These are phyloP conservation scores for Exutisphaerella laricina DNA, from an alignment of 2,329 filamentous ascomycete species.

Conservation along the genomic window DNA sequence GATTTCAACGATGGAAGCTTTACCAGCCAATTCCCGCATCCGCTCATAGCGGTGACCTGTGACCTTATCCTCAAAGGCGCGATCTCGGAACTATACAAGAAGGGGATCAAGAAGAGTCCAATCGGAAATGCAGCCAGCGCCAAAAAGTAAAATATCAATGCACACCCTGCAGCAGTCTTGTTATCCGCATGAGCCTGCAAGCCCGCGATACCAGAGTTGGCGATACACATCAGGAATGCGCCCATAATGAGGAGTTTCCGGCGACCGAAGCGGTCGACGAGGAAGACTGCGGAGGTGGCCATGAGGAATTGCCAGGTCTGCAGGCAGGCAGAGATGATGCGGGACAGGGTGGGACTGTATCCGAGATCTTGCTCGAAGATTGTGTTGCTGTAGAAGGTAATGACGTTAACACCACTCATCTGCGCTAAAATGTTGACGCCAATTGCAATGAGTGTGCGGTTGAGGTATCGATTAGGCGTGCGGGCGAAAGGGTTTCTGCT, in stretches of 20 bases:
- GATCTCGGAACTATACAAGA: constrained; percentile 34
- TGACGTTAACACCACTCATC: constrained; percentile 25
- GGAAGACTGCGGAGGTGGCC: constrained; percentile 24
- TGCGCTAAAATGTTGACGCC: constrained; percentile 25
- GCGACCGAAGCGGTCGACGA: constrained; percentile 30
- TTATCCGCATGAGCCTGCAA: constrained; percentile 20
- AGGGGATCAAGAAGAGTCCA: constrained; percentile 28
- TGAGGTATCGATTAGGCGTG: constrained; percentile 23
- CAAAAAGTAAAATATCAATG: constrained; percentile 27
- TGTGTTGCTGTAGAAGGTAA: constrained; percentile 27
- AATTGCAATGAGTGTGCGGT: constrained; percentile 25
- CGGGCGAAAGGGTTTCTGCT: constrained; percentile 23
- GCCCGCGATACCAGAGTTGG: constrained; percentile 22
- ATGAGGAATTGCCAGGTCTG: constrained; percentile 29
- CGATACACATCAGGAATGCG: constrained; percentile 26
- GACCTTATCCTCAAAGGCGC: constrained; percentile 28
- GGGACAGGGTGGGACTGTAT: constrained; percentile 17
- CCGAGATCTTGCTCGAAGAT: constrained; percentile 22
- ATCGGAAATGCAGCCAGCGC: constrained; percentile 27
- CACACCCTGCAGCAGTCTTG: constrained; percentile 20
- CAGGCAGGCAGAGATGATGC: constrained; percentile 25
- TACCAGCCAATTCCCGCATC: constrained; percentile 55
- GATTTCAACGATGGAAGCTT: no score
- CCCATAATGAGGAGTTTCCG: constrained; percentile 27
- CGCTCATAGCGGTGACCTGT: constrained; percentile 34